These are phyloP conservation scores for Naganishia onofrii DNA, from an alignment of 768 basidiomycete species.

Conservation along the genomic window DNA sequence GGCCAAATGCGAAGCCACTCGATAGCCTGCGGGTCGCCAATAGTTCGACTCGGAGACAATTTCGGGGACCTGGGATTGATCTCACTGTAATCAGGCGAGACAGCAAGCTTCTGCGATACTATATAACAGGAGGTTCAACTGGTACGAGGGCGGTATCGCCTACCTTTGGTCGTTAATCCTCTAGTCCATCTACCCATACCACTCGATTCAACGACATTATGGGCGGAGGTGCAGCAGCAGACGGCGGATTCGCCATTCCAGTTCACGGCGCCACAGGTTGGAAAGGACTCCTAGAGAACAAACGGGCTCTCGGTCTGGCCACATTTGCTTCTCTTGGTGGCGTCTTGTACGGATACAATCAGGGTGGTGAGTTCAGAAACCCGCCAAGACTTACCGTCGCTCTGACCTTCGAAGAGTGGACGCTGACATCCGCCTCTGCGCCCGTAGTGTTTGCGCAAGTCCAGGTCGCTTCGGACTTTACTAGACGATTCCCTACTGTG, in stretches of 20 bases:
- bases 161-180: too few species aligned
- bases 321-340: constrained; percentile 78
- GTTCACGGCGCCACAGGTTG: constrained; percentile 11
- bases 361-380: constrained; percentile 46
- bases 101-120: neutral
- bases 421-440: constrained; percentile 3
- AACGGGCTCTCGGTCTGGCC: constrained; percentile 65
- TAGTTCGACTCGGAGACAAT: too few species aligned
- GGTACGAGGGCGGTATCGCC: too few species aligned
- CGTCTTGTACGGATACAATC: constrained; percentile 59
- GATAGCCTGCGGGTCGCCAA: too few species aligned
- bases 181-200: neutral
- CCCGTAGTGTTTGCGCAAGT: constrained; percentile 68
- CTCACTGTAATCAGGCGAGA: too few species aligned
- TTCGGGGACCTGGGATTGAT: too few species aligned
- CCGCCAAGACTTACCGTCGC: constrained; percentile 52
- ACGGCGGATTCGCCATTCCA: constrained; percentile 13
- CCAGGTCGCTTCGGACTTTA: constrained; percentile 57
- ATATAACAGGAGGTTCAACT: neutral
- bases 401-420: constrained; percentile 51
- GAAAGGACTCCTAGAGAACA: constrained; percentile 54
- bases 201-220: constrained; percentile 12
- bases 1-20: too few species aligned
- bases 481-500: neutral
- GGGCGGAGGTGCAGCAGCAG: constrained; percentile 22